phyloP scores from a whole-genome alignment of 176 grass and related monocot genomes.

The Paspalum vaginatum region DNA sequence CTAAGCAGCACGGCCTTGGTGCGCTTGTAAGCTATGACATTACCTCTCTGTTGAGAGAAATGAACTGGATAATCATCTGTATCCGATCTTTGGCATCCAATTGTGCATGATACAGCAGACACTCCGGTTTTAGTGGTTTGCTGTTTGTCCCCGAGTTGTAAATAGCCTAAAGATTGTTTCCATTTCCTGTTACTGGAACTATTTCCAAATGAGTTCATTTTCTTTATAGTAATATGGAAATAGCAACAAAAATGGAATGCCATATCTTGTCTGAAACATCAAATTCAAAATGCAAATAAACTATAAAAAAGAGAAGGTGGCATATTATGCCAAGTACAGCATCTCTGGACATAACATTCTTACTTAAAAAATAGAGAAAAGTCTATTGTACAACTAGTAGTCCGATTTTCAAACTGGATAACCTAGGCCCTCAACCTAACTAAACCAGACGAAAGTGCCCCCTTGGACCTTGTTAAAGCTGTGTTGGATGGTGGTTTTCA shows the following conservation, averaged over 20 bases:
- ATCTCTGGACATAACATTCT: background rate
- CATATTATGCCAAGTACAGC: background rate
- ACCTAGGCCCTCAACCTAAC: too few species aligned
- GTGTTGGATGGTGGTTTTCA: too few species aligned
- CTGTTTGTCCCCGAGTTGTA: background rate
- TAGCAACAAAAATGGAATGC: background rate
- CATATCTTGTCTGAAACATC: background rate
- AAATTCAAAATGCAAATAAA: background rate
- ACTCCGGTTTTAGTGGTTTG: conserved; percentile 20
- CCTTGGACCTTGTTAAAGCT: too few species aligned
- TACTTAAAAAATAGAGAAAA: too few species aligned
- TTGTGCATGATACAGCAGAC: background rate
- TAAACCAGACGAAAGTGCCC: too few species aligned
- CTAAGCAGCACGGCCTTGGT: conserved; percentile 39
- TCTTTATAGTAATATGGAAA: background rate
- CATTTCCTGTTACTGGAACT: background rate
- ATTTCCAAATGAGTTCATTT: background rate
- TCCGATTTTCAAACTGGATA: too few species aligned
- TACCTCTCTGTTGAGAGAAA: background rate
- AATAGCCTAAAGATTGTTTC: conserved; percentile 1
- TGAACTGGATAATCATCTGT: background rate
- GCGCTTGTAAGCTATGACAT: background rate
- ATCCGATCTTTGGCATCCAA: background rate
- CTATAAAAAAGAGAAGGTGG: background rate
- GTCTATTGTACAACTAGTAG: too few species aligned